Conservation (phyloP, 306 rosid genomes). For the Prunus campanulata region DNA sequence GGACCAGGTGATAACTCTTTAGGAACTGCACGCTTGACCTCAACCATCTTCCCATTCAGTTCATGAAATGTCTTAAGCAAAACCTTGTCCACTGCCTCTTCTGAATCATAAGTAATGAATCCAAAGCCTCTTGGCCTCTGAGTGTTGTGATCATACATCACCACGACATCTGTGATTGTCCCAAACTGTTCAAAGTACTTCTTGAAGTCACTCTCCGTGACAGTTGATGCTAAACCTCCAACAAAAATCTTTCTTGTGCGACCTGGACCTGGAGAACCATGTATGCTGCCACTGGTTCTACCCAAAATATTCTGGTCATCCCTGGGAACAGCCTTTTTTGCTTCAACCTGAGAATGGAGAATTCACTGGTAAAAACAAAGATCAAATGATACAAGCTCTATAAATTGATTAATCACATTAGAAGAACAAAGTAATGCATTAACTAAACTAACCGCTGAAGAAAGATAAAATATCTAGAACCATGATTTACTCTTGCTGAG, state of each 20-base stretch:
- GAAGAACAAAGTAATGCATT: conserved; percentile 13
- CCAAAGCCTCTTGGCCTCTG: conserved; percentile 99
- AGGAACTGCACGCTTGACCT: conserved; percentile 99
- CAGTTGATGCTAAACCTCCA: conserved; percentile 97
- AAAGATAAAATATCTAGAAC: conserved; percentile 4
- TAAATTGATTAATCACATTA: conserved; percentile 3
- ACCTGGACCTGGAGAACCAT: conserved; percentile 86
- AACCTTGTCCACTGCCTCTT: conserved; percentile 93
- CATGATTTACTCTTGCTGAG: conserved; percentile 13
- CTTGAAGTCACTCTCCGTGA: conserved; percentile 95
- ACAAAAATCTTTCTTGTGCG: conserved; percentile 98
- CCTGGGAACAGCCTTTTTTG: conserved; percentile 97
- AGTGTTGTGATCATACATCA: conserved; percentile 99
- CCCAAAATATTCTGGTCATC: conserved; percentile 83
- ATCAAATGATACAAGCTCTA: conserved; percentile 5
- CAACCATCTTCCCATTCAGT: conserved; percentile 97
- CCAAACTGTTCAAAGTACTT: conserved; percentile 94
- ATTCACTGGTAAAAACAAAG: conserved; percentile 13
- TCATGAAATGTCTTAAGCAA: conserved; percentile 87
- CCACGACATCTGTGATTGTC: conserved; percentile 95
- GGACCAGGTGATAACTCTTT: conserved; percentile 95
- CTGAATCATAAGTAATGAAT: conserved; percentile 92
- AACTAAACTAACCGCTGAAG: background rate
- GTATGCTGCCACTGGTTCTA: conserved; percentile 77
- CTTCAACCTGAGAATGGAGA: conserved; percentile 73